Percentiles rank a stretch among this genome's conserved stretches.
These are phyloP conservation scores for Gossypium gossypioides DNA, from an alignment of 441 rosid species.

Conservation along the genomic window DNA sequence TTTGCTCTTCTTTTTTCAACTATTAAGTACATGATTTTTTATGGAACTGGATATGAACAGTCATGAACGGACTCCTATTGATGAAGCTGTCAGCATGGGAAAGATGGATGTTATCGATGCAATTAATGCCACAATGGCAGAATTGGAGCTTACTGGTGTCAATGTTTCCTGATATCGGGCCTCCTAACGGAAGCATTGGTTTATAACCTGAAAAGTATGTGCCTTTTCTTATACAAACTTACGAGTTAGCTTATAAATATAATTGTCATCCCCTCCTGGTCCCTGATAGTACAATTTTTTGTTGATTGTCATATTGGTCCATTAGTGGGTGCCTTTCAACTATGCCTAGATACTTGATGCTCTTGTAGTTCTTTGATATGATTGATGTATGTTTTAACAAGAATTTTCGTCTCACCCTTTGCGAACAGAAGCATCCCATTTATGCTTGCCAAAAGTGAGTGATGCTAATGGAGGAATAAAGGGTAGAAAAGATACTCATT, in stretches of 20 bases:
- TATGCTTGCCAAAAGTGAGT: not conserved
- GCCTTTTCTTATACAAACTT: not conserved
- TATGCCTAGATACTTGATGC: not conserved
- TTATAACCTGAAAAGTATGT: not conserved
- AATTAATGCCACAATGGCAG: constrained; percentile 48
- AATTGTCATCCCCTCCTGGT: not conserved
- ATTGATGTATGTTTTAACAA: not conserved
- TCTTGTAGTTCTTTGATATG: not conserved
- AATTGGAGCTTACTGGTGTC: constrained; percentile 51
- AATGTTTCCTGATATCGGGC: constrained; percentile 29
- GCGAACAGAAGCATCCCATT: not conserved
- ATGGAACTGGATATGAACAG: constrained; percentile 30
- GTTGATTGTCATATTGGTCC: not conserved
- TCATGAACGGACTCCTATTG: constrained; percentile 70
- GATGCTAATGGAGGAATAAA: constrained; percentile 19
- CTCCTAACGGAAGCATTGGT: not conserved
- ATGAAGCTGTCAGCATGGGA: constrained; percentile 63
- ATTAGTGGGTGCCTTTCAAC: not conserved
- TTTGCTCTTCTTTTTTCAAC: not conserved
- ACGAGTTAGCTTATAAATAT: not conserved
- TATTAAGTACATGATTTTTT: not conserved
- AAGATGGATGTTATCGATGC: constrained; percentile 60
- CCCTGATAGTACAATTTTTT: constrained; percentile 7
- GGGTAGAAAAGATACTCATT: not conserved
- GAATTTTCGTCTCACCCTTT: not conserved